Conservation (phyloP, 148 eudicot genomes). For the Rhododendron ferrugineum region DNA sequence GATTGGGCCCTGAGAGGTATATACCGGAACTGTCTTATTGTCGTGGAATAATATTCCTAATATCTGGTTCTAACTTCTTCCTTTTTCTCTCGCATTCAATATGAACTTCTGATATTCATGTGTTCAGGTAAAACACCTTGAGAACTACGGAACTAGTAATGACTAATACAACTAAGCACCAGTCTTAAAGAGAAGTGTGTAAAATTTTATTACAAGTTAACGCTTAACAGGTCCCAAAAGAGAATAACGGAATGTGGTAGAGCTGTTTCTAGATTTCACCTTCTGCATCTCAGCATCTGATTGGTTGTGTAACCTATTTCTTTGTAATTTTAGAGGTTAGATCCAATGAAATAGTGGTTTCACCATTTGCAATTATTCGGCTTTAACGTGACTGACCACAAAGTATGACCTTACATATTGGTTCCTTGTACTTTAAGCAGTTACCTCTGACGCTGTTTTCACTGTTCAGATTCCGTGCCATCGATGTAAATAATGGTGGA, state of each 20-base stretch:
- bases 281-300: neutral
- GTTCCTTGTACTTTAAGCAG: neutral
- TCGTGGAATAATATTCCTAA: neutral
- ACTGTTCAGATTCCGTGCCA: constrained; percentile 53
- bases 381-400: neutral
- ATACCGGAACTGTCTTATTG: neutral
- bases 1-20: constrained; percentile 67
- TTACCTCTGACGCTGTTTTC: constrained; percentile 1
- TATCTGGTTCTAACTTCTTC: neutral
- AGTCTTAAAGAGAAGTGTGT: neutral
- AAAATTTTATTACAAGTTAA: neutral
- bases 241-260: neutral
- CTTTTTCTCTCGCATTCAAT: neutral
- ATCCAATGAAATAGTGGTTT: neutral
- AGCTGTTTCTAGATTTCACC: neutral
- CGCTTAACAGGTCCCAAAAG: neutral
- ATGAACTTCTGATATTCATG: neutral
- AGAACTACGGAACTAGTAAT: neutral
- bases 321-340: neutral
- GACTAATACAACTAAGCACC: neutral
- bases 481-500: constrained; percentile 69
- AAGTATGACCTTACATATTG: neutral
- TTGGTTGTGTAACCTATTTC: neutral
- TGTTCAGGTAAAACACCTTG: neutral
- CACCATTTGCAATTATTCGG: neutral